phyloP scores from a whole-genome alignment of 345 rosid genomes.

The Mallotus nudiflorus region DNA sequence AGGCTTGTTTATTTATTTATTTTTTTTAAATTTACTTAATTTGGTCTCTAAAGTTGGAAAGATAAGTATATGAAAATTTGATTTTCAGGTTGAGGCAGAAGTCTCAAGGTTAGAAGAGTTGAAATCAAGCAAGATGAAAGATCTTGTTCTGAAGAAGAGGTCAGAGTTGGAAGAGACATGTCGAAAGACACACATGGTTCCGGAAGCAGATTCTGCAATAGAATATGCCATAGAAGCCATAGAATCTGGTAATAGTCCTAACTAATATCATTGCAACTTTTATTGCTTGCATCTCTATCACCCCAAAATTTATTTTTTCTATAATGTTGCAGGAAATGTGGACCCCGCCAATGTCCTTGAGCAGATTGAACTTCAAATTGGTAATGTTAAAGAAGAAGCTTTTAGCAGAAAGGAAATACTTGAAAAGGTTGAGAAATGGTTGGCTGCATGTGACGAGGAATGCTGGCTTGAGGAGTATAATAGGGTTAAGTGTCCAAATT shows the following conservation, averaged over 20 bases:
- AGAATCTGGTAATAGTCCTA: constrained; percentile 61
- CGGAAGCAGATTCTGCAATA: constrained; percentile 58
- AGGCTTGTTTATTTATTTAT: constrained; percentile 4
- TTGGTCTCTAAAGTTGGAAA: background rate
- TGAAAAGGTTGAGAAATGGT: constrained; percentile 96
- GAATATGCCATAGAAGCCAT: constrained; percentile 70
- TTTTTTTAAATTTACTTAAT: constrained; percentile 1
- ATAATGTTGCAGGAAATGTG: constrained; percentile 46
- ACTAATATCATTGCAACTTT: background rate
- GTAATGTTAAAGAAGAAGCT: constrained; percentile 85
- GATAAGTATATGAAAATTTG: background rate
- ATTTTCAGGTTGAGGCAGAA: constrained; percentile 81
- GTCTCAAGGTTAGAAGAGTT: constrained; percentile 82
- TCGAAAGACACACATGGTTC: constrained; percentile 81
- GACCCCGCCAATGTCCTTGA: constrained; percentile 70
- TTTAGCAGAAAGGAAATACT: constrained; percentile 87
- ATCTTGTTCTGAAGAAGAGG: constrained; percentile 89
- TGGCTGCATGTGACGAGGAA: constrained; percentile 91
- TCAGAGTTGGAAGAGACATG: constrained; percentile 87
- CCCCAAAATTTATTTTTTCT: background rate
- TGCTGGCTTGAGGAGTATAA: constrained; percentile 99
- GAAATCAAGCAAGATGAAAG: constrained; percentile 95
- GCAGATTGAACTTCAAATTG: constrained; percentile 82
- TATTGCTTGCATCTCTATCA: background rate
- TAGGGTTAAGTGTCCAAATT: constrained; percentile 52